These are phyloP conservation scores for Annona cherimola DNA, from an alignment of 164 flowering plant genomes.

Conservation along the genomic window DNA sequence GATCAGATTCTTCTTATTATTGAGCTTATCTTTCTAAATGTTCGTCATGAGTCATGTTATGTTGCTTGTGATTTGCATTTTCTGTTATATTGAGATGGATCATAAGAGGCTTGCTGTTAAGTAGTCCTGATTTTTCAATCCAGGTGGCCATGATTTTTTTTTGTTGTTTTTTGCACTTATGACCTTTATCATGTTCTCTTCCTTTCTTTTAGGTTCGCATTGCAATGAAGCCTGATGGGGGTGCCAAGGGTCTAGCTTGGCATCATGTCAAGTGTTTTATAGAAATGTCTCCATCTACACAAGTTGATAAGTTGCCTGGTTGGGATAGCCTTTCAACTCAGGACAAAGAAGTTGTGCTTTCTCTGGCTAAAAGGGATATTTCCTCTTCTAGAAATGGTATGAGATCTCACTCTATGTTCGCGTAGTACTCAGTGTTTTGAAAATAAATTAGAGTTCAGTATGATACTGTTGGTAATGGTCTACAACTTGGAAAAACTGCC, in stretches of 20 bases:
- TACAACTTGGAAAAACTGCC: no score
- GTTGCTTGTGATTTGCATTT: no score
- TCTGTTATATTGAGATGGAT: no score
- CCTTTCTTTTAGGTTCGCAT: constrained; percentile 56
- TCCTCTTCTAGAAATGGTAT: constrained; percentile 41
- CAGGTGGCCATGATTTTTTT: not conserved
- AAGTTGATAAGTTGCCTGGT: constrained; percentile 60
- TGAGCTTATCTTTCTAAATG: no score
- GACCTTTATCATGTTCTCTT: not conserved
- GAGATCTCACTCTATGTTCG: not conserved
- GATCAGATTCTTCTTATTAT: no score
- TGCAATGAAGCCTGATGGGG: constrained; percentile 60
- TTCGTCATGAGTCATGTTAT: no score
- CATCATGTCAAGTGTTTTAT: constrained; percentile 83
- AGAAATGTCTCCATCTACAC: constrained; percentile 44
- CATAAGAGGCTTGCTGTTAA: not conserved
- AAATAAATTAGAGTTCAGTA: not conserved
- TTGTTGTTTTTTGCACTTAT: no score
- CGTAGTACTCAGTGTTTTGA: not conserved
- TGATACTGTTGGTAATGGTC: not conserved
- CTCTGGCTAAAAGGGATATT: constrained; percentile 33
- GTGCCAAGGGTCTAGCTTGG: constrained; percentile 68
- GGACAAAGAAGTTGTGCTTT: constrained; percentile 42
- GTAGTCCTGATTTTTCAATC: not conserved
- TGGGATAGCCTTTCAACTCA: constrained; percentile 63